Percentiles rank a stretch among this genome's conserved stretches.
phyloP scores from a whole-genome alignment of 495 filamentous ascomycete species.

The Penicillium cosmopolitanum region DNA sequence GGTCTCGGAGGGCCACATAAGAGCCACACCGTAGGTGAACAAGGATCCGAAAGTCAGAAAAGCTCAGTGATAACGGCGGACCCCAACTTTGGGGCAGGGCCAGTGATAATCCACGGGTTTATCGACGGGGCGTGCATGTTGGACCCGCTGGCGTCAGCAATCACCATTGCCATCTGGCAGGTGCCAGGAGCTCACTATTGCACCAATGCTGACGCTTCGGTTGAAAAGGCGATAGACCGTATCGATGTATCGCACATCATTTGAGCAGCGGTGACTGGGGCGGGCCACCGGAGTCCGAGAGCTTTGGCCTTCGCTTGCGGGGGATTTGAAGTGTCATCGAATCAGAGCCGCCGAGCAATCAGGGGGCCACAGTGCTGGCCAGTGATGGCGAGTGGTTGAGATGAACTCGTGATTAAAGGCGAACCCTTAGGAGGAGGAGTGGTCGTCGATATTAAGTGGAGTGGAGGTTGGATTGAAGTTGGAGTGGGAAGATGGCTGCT shows the following conservation, averaged over 20 bases:
- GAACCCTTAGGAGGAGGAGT: neutral
- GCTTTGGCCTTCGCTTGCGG: conserved; percentile 21
- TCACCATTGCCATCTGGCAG: neutral
- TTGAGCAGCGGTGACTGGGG: conserved; percentile 13
- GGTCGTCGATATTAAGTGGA: neutral
- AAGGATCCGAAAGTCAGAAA: conserved; percentile 18
- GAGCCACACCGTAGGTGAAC: conserved; percentile 13
- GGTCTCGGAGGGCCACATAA: conserved; percentile 18
- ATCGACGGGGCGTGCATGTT: neutral
- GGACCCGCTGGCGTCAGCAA: conserved; percentile 6
- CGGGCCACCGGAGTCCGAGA: conserved; percentile 27
- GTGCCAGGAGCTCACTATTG: neutral
- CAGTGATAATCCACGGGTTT: conserved; percentile 3
- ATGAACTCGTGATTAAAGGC: neutral
- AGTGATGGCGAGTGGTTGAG: neutral
- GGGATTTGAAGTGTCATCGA: conserved; percentile 1
- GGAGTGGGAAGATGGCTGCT: too few relatives aligned
- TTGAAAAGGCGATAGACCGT: conserved; percentile 5
- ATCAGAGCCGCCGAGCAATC: neutral
- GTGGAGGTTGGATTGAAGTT: neutral
- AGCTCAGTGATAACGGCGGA: conserved; percentile 15
- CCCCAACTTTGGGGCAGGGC: neutral
- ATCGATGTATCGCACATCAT: conserved; percentile 4
- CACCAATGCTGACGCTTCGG: conserved; percentile 7
- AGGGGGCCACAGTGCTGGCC: neutral